These are phyloP conservation scores for Fusarium sp. DNA, from an alignment of 2,329 filamentous ascomycete genomes.

Conservation along the genomic window DNA sequence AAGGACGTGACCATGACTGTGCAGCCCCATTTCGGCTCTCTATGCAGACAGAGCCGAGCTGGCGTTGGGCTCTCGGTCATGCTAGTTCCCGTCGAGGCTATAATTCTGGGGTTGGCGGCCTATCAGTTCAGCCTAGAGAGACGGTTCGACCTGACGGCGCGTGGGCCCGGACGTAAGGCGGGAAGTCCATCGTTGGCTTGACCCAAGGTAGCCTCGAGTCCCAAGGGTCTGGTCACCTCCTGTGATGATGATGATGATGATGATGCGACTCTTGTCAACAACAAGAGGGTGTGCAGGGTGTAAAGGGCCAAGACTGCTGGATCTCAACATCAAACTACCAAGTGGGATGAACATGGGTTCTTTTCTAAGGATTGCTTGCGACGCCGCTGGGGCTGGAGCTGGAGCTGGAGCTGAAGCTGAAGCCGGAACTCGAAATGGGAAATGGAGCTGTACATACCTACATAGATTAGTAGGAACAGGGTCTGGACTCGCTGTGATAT, in stretches of 20 bases:
- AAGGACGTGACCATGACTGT: slow-evolving; percentile 59
- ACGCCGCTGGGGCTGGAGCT: not conserved
- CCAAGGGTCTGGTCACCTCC: slow-evolving; percentile 7
- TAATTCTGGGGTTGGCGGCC: slow-evolving; percentile 57
- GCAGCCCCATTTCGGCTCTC: slow-evolving; percentile 63
- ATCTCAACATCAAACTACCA: not conserved
- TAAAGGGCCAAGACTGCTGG: not conserved
- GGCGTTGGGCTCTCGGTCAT: slow-evolving; percentile 64
- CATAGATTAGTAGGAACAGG: slow-evolving; percentile 8
- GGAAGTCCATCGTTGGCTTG: slow-evolving; percentile 45
- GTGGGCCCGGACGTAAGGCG: slow-evolving; percentile 47
- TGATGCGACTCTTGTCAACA: too few relatives aligned
- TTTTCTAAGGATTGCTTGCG: not conserved
- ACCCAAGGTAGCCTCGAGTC: not conserved
- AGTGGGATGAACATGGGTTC: not conserved
- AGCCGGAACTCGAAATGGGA: not conserved
- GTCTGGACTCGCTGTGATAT: slow-evolving; percentile 15
- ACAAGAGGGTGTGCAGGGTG: not conserved
- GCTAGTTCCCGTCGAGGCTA: slow-evolving; percentile 64
- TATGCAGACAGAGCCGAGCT: slow-evolving; percentile 66
- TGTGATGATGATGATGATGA: too few relatives aligned
- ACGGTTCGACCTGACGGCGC: slow-evolving; percentile 44
- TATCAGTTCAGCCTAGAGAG: slow-evolving; percentile 58
- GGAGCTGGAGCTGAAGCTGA: slow-evolving; percentile 2
- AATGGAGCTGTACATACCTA: slow-evolving; percentile 1